Base-by-base conservation (phyloP, 331 rosid genomes). In the Prunus yedoensis region DNA sequence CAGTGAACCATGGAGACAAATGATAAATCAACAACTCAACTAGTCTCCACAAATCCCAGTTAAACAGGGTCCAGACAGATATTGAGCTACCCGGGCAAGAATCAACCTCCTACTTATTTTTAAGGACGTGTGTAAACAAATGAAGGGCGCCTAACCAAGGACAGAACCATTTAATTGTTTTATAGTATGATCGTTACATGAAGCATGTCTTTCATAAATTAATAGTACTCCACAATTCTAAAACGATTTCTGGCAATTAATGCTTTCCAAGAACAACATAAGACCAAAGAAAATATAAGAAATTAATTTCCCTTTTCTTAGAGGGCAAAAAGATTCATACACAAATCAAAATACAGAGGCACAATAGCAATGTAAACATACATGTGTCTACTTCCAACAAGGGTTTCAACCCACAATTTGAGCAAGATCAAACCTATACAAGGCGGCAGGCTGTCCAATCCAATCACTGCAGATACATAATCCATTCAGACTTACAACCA, bases 401-500 rank as follows among this genome's bases (percentile, higher is more conserved):
- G 59, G 79, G 65, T 69, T 88, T 77, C 77, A 53, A 76, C 63
- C 72, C 68, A 62, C 71, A 35, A 70, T 74, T 63, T 57, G 65
- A 76, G 76, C 73, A 65, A 54, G 47, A 82, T 80, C 74, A 81
- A 79, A 89, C 70, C 91, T 89, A 86, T 93, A 89, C 96, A 93
- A 77, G 78, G 82, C 67, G 43, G 70, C 45, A 21, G 23, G 77
- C 73, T 53, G 78, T 74, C 61, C 81, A 83, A 80, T 74, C 61
- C 81, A 83, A 59, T 70, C 85, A 73, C 70, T 75, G 49, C 17
- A 66, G 70, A 68, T 49, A 68, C 43, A 23, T 67, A 70, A 73
- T 77, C 74, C 67, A 69, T 27, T 59, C 78, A 67, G 58, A 73
- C 65, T 60, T 52, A 32, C 16, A 57, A 80, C 61, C 66, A 82